A percentile compares a stretch with the other conserved stretches of the same genome.
Conservation (phyloP, 2,329 filamentous ascomycete species). For the Chaetomium sp. region DNA sequence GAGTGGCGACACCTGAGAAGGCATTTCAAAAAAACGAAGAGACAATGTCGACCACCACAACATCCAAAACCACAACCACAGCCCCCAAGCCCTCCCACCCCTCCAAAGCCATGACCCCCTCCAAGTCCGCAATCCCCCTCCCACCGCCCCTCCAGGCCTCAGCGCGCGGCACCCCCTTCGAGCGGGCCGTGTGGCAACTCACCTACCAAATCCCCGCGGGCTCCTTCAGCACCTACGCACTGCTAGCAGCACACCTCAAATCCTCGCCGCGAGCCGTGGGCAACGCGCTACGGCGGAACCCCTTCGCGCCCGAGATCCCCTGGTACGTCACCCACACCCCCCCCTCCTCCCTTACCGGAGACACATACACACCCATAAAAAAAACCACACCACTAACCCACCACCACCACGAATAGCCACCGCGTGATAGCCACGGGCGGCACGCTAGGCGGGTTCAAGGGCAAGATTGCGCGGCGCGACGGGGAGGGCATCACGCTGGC, state of each 20-base stretch:
- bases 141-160: slow-evolving; percentile 21
- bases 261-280: slow-evolving; percentile 78
- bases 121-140: slow-evolving; percentile 6
- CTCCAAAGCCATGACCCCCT: not conserved
- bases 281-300: slow-evolving; percentile 75
- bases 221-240: slow-evolving; percentile 74
- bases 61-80: not conserved
- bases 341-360: not conserved
- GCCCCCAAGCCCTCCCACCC: not conserved
- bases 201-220: slow-evolving; percentile 78
- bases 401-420: slow-evolving; percentile 47
- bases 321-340: slow-evolving; percentile 47
- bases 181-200: slow-evolving; percentile 68
- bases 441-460: slow-evolving; percentile 71
- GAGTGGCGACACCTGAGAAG: not conserved
- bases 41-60: not conserved
- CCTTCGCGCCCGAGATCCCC: slow-evolving; percentile 79
- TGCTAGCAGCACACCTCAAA: slow-evolving; percentile 66
- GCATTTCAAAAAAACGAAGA: not conserved
- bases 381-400: not conserved
- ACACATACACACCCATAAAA: not conserved
- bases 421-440: slow-evolving; percentile 75
- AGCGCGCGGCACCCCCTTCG: slow-evolving; percentile 51
- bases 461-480: slow-evolving; percentile 59
- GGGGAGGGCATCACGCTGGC: slow-evolving; percentile 60